These are phyloP conservation scores for Pyrenophora teres DNA, from an alignment of 2,329 filamentous ascomycete genomes.

Conservation along the genomic window DNA sequence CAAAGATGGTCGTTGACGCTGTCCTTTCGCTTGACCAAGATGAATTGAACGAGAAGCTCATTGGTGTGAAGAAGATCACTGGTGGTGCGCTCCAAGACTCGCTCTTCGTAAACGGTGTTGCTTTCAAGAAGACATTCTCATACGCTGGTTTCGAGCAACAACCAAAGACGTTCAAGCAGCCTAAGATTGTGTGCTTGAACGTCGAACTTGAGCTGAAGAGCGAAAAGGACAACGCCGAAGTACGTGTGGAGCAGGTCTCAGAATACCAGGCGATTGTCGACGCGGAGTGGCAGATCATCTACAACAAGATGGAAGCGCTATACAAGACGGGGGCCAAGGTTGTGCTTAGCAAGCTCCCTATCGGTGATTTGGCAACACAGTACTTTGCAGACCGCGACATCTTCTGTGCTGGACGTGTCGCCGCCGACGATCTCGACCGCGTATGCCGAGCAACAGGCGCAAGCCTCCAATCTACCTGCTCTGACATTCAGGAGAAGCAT, in stretches of 20 bases:
- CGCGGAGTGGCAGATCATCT: conserved; percentile 99
- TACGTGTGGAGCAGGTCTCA: conserved; percentile 95
- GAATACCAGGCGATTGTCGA: conserved; percentile 99
- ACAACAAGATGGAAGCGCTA: conserved; percentile 96
- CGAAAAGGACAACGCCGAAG: conserved; percentile 98
- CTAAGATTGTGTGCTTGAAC: conserved; percentile 96
- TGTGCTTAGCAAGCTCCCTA: conserved; percentile 93
- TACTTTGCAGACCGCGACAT: conserved; percentile 97
- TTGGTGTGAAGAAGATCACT: conserved; percentile 97
- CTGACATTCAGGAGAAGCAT: conserved; percentile 86
- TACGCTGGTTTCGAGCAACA: conserved; percentile 99
- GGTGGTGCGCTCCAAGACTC: conserved; percentile 96
- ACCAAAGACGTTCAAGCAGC: conserved; percentile 91
- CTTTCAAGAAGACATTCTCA: conserved; percentile 99
- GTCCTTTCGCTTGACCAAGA: conserved; percentile 95
- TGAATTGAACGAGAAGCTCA: conserved; percentile 96
- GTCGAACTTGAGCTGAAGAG: conserved; percentile 98
- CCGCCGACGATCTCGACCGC: conserved; percentile 90
- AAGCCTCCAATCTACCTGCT: conserved; percentile 92
- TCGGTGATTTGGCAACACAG: conserved; percentile 95
- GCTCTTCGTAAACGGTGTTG: conserved; percentile 94
- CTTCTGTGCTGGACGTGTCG: conserved; percentile 95
- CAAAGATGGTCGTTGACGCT: conserved; percentile 96
- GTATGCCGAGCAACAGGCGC: conserved; percentile 94
- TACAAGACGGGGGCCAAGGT: conserved; percentile 96